Conservation (phyloP, 805 yeast genomes). For the Suhomyces tanzawaensis region DNA sequence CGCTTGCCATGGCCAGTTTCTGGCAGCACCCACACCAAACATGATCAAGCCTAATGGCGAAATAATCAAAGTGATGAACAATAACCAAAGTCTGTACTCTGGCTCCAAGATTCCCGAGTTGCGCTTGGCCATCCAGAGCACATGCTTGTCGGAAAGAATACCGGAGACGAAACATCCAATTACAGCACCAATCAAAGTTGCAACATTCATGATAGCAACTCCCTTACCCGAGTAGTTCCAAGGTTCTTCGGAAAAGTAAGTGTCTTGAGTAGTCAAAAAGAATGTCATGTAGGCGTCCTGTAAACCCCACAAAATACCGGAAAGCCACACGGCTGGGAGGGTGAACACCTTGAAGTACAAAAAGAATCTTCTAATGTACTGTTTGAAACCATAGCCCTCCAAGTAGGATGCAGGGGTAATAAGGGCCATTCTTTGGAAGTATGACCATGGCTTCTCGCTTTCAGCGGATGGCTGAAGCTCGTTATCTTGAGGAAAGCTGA, state of each 20-base stretch:
- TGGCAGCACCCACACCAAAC: conserved; percentile 39
- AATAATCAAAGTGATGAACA: conserved; percentile 33
- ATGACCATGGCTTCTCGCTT: conserved; percentile 11
- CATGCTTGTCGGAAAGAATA: conserved; percentile 31
- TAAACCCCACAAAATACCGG: conserved; percentile 41
- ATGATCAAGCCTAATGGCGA: conserved; percentile 35
- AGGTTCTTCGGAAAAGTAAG: conserved; percentile 33
- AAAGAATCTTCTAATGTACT: conserved; percentile 37
- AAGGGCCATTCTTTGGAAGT: conserved; percentile 22
- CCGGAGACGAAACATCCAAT: conserved; percentile 40
- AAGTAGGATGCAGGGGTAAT: conserved; percentile 36
- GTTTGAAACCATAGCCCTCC: conserved; percentile 38
- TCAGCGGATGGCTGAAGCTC: conserved; percentile 6
- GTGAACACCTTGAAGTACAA: conserved; percentile 32
- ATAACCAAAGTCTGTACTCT: conserved; percentile 35
- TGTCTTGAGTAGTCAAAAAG: conserved; percentile 39
- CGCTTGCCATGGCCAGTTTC: conserved; percentile 35
- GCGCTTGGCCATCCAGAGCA: conserved; percentile 36
- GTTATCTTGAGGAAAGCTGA: not conserved
- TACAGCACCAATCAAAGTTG: conserved; percentile 39
- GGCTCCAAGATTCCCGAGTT: conserved; percentile 38
- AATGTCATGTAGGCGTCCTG: conserved; percentile 40
- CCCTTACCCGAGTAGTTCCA: conserved; percentile 33
- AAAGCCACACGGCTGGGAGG: conserved; percentile 36
- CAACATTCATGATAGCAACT: conserved; percentile 40